Evolutionary conservation across 179 eudicot genomes (phyloP).

Genomic region (Dionaea muscipula): DNA sequence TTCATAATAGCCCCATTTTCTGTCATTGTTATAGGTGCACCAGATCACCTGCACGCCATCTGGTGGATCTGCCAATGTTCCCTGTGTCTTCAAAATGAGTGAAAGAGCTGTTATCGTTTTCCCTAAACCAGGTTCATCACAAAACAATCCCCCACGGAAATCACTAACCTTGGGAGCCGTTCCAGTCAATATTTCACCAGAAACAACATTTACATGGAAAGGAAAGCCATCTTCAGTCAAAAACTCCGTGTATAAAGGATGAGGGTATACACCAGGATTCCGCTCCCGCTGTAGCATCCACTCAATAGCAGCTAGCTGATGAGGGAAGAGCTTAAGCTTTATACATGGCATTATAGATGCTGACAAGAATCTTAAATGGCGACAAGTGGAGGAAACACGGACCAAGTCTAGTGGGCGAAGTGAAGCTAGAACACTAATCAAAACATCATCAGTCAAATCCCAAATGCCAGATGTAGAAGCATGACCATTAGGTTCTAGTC

Average conservation of each 20-base stretch:
- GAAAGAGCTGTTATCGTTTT: constrained; percentile 91
- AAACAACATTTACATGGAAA: constrained; percentile 51
- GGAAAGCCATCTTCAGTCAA: constrained; percentile 56
- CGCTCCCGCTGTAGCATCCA: constrained; percentile 97
- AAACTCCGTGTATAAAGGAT: constrained; percentile 59
- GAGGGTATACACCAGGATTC: constrained; percentile 32
- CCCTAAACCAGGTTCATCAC: constrained; percentile 98
- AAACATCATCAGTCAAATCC: constrained; percentile 58
- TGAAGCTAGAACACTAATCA: constrained; percentile 38
- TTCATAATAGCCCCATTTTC: constrained; percentile 89
- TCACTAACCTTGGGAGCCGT: constrained; percentile 47
- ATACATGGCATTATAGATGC: constrained; percentile 79
- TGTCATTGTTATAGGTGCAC: constrained; percentile 53
- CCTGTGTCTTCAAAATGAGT: constrained; percentile 84
- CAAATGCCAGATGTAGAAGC: constrained; percentile 44
- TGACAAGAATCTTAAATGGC: constrained; percentile 56
- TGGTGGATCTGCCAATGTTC: constrained; percentile 70
- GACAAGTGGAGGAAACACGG: constrained; percentile 67
- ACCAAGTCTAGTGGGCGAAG: constrained; percentile 59
- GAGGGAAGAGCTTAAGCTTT: constrained; percentile 83
- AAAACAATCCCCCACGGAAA: constrained; percentile 89
- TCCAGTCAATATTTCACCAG: constrained; percentile 59
- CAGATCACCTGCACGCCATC: constrained; percentile 49
- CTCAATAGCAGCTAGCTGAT: constrained; percentile 95
- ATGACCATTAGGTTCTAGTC: constrained; percentile 33